A percentile compares a stretch with the other conserved stretches of the same genome.
phyloP scores from a whole-genome alignment of 352 stramenopile species.

The Plasmopara muralis region DNA sequence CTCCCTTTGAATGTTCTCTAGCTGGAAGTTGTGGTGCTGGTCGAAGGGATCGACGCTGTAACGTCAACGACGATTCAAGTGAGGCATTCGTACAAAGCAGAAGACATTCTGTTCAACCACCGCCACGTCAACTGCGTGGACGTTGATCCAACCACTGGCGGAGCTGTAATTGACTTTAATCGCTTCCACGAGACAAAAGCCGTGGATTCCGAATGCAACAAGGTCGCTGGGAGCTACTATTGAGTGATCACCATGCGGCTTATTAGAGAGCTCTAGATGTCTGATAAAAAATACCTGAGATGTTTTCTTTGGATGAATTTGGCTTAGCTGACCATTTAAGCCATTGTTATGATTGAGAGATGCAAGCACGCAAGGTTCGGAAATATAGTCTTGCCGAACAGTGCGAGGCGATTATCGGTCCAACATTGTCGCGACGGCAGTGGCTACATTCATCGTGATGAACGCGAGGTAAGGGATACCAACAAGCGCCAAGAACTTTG shows the following conservation, averaged over 20 bases:
- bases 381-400: no score
- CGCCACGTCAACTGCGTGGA: slow-evolving; percentile 91
- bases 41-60: slow-evolving; percentile 94
- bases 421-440: no score
- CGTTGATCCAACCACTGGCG: slow-evolving; percentile 60
- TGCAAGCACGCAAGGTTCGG: no score
- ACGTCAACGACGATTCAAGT: slow-evolving; percentile 94
- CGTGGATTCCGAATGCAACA: slow-evolving; percentile 47
- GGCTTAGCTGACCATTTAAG: no score
- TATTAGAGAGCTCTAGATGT: slow-evolving; percentile 1
- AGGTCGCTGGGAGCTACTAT: slow-evolving; percentile 53
- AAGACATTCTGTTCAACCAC: slow-evolving; percentile 91
- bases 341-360: no score
- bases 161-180: slow-evolving; percentile 83
- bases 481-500: no score
- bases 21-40: slow-evolving; percentile 94
- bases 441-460: no score
- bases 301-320: slow-evolving; percentile 8
- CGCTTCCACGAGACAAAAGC: slow-evolving; percentile 81
- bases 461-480: no score
- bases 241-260: slow-evolving; percentile 8
- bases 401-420: no score
- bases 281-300: neutral
- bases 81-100: slow-evolving; percentile 91
- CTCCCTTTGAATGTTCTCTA: slow-evolving; percentile 20